phyloP scores from a whole-genome alignment of 306 rosid genomes.

The Rosa persica region DNA sequence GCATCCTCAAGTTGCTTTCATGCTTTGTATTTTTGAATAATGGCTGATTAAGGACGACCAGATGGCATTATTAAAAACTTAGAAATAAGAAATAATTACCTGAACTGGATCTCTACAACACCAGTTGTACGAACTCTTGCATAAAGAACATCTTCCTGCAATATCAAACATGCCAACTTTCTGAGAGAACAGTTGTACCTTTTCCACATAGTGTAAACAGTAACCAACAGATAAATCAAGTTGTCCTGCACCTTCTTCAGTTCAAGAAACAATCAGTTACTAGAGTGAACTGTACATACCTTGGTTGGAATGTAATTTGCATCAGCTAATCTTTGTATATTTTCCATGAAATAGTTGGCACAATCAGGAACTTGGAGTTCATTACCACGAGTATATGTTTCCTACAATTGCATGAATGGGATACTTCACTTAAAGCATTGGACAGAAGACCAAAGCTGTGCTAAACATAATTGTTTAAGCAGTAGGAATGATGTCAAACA shows the following conservation, averaged over 20 bases:
- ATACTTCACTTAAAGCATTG: constrained; percentile 3
- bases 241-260: not conserved
- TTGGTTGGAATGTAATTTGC: constrained; percentile 84
- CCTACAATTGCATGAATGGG: constrained; percentile 48
- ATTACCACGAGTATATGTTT: constrained; percentile 84
- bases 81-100: constrained; percentile 43
- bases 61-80: not conserved
- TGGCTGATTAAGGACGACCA: not conserved
- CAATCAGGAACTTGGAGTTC: constrained; percentile 99
- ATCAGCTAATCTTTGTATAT: constrained; percentile 78
- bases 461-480: constrained; percentile 10
- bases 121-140: constrained; percentile 99
- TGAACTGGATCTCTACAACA: constrained; percentile 99
- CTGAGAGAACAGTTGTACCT: not conserved
- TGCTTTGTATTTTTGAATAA: not conserved
- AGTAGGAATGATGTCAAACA: constrained; percentile 9
- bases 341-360: constrained; percentile 89
- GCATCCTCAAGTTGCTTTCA: constrained; percentile 3
- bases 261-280: not conserved
- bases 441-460: not conserved
- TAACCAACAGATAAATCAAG: not conserved
- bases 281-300: constrained; percentile 41
- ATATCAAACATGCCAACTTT: constrained; percentile 25
- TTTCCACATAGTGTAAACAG: not conserved
- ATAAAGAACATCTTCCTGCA: constrained; percentile 91